phyloP scores from a whole-genome alignment of 2,329 filamentous ascomycete genomes.

The Lizonia empirigonia region DNA sequence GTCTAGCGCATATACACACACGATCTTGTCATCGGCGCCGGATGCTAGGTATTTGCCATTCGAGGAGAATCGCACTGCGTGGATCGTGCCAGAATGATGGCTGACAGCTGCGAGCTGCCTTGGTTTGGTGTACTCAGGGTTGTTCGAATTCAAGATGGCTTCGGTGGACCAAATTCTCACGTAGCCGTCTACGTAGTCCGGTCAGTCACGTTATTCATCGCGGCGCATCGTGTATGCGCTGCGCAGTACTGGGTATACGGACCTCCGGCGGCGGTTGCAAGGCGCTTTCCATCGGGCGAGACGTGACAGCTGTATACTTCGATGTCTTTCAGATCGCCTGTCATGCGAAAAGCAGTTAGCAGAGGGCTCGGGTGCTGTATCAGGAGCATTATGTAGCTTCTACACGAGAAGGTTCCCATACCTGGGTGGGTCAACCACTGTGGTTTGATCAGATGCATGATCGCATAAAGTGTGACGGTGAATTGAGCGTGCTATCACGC shows the following conservation, averaged over 20 bases:
- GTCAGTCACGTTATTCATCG: conserved; percentile 24
- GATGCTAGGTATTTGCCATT: conserved; percentile 95
- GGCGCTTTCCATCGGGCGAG: conserved; percentile 87
- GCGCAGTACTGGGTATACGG: conserved; percentile 45
- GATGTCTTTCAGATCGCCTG: conserved; percentile 95
- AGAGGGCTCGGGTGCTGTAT: background rate
- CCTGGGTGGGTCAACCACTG: conserved; percentile 94
- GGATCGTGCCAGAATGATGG: conserved; percentile 96
- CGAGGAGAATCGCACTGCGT: conserved; percentile 94
- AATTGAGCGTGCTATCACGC: conserved; percentile 33
- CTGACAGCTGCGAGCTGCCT: conserved; percentile 97
- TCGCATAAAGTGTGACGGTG: conserved; percentile 29
- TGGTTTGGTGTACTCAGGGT: conserved; percentile 74
- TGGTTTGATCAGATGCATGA: conserved; percentile 78
- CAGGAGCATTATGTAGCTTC: conserved; percentile 6
- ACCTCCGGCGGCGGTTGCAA: conserved; percentile 94
- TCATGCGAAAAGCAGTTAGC: conserved; percentile 25
- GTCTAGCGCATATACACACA: conserved; percentile 94
- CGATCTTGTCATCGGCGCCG: conserved; percentile 97
- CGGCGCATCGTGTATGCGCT: conserved; percentile 28
- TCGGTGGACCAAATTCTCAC: conserved; percentile 98
- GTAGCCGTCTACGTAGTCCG: conserved; percentile 72
- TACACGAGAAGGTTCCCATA: conserved; percentile 49
- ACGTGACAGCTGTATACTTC: conserved; percentile 99
- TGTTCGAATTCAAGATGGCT: conserved; percentile 80